Percentiles rank a stretch among this genome's conserved stretches.
These are phyloP conservation scores for Vanrija sp. DNA, from an alignment of 1,284 basidiomycete species.

Conservation along the genomic window DNA sequence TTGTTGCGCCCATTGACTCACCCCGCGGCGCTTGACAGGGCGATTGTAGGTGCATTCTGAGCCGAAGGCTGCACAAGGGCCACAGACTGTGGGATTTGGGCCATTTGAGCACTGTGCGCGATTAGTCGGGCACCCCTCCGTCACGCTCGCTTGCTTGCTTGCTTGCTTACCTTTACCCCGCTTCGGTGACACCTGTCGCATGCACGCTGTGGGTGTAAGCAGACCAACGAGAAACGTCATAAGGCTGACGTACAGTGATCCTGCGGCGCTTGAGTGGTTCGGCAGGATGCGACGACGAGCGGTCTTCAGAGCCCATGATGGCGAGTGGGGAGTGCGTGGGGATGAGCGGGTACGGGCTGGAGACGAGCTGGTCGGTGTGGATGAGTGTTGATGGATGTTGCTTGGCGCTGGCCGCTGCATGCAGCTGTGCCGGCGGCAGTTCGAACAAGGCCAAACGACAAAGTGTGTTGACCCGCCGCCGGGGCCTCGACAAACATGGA, in stretches of 20 bases:
- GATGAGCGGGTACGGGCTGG: too few species aligned
- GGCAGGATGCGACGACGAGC: background rate
- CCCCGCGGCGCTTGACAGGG: slow-evolving; percentile 43
- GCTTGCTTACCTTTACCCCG: slow-evolving; percentile 35
- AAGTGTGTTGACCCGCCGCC: too few species aligned
- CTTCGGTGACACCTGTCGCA: slow-evolving; percentile 46
- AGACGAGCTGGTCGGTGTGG: too few species aligned
- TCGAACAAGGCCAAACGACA: too few species aligned
- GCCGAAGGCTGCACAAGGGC: slow-evolving; percentile 38
- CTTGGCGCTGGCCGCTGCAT: too few species aligned
- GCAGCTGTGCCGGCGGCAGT: too few species aligned
- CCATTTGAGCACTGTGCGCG: slow-evolving; percentile 31
- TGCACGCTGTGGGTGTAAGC: slow-evolving; percentile 26
- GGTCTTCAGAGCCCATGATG: too few species aligned
- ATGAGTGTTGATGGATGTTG: too few species aligned
- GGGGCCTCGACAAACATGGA: too few species aligned
- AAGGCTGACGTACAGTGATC: slow-evolving; percentile 15
- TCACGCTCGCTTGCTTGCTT: background rate
- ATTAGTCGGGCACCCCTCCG: background rate
- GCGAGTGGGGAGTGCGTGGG: too few species aligned
- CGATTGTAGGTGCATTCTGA: slow-evolving; percentile 43
- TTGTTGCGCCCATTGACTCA: slow-evolving; percentile 17
- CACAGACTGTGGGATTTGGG: slow-evolving; percentile 26
- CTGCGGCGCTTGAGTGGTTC: slow-evolving; percentile 24
- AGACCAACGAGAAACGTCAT: too few species aligned